These are phyloP conservation scores for Fragilariopsis cylindrus DNA, from an alignment of 108 stramenopile species.

Conservation along the genomic window DNA sequence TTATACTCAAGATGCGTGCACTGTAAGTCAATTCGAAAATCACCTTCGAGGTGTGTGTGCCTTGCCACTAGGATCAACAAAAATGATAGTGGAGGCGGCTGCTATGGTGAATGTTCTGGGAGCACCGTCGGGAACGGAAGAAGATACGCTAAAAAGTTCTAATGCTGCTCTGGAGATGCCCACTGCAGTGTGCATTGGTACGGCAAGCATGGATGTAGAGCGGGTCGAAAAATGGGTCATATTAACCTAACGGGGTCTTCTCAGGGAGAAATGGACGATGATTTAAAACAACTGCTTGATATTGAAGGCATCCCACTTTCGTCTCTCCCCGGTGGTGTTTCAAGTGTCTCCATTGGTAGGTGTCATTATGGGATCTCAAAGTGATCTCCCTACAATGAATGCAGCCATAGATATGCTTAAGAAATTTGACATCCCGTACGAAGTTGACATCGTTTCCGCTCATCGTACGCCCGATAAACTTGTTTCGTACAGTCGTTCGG, in stretches of 20 bases:
- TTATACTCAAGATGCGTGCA: slow-evolving; percentile 98
- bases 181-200: slow-evolving; percentile 97
- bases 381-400: slow-evolving; percentile 97
- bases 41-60: slow-evolving; percentile 94
- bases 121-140: slow-evolving; percentile 65
- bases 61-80: slow-evolving; percentile 88
- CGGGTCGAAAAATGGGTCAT: slow-evolving; percentile 98
- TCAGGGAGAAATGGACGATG: slow-evolving; percentile 65
- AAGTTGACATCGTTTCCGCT: slow-evolving; percentile 97
- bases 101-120: slow-evolving; percentile 93
- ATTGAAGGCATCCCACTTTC: slow-evolving; percentile 67
- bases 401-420: slow-evolving; percentile 88
- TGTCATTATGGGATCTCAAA: slow-evolving; percentile 98
- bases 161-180: slow-evolving; percentile 82
- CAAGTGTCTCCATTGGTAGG: slow-evolving; percentile 81
- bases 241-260: slow-evolving; percentile 92
- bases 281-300: slow-evolving; percentile 52
- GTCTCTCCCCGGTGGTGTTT: slow-evolving; percentile 57
- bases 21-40: slow-evolving; percentile 96
- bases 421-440: slow-evolving; percentile 88
- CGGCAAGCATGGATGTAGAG: slow-evolving; percentile 85
- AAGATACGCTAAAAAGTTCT: slow-evolving; percentile 76
- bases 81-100: slow-evolving; percentile 80
- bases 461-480: slow-evolving; percentile 97
- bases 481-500: slow-evolving; percentile 85